Conservation (phyloP, 2,329 filamentous ascomycete genomes). For the Davidsoniella neocaledoniae region DNA sequence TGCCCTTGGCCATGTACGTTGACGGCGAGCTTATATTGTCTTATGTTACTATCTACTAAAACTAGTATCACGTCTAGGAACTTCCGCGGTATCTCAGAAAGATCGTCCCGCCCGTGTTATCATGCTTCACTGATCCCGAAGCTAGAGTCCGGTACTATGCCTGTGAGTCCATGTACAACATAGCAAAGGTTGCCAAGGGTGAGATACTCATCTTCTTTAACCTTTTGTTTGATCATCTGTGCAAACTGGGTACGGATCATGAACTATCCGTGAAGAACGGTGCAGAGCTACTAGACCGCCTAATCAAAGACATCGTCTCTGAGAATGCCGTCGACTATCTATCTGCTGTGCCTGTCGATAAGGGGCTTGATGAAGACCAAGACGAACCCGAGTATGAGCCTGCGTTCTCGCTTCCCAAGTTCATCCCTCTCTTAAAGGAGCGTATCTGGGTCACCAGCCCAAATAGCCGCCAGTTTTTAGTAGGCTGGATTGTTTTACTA, state of each 20-base stretch:
- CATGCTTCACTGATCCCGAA: constrained; percentile 97
- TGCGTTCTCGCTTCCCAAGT: constrained; percentile 78
- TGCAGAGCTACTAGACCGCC: constrained; percentile 80
- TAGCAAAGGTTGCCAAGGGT: constrained; percentile 96
- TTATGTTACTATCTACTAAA: neutral
- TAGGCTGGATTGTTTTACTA: constrained; percentile 86
- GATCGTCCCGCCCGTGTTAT: constrained; percentile 89
- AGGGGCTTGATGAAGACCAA: constrained; percentile 29
- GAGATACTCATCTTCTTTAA: constrained; percentile 97
- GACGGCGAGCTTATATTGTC: neutral
- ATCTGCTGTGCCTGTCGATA: constrained; percentile 54
- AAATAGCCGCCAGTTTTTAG: constrained; percentile 85
- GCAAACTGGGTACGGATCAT: constrained; percentile 90
- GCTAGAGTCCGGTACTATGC: constrained; percentile 94
- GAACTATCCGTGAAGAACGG: constrained; percentile 97
- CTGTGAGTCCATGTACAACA: constrained; percentile 99
- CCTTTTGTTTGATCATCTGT: constrained; percentile 91
- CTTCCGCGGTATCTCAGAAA: constrained; percentile 80
- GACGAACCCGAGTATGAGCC: constrained; percentile 29
- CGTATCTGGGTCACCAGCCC: constrained; percentile 89
- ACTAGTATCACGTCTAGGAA: constrained; percentile 30
- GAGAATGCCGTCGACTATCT: constrained; percentile 92
- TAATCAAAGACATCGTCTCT: constrained; percentile 91
- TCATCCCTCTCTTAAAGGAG: constrained; percentile 87
- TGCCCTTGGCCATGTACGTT: constrained; percentile 71